A percentile compares a stretch with the other conserved stretches of the same genome.
These are phyloP conservation scores for Edaphochlamys debaryana DNA, from an alignment of 139 green algal species.

Conservation along the genomic window DNA sequence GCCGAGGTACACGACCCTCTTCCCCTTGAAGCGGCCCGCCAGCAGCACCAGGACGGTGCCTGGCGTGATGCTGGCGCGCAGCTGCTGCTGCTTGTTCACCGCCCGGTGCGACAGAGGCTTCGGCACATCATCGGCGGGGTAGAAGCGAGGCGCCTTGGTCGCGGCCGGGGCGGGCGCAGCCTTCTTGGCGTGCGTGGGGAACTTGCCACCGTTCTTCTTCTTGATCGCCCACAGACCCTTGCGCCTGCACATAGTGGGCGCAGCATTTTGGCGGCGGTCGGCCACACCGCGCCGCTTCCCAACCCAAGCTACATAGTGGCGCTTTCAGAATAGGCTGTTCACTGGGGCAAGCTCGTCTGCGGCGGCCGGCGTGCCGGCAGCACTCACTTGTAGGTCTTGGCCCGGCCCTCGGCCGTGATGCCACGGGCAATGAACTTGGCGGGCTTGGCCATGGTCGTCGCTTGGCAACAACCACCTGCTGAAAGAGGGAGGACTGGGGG, in stretches of 20 bases:
- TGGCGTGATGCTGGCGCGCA: slow-evolving; percentile 93
- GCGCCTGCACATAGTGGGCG: slow-evolving; percentile 2
- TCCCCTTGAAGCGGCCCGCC: slow-evolving; percentile 98
- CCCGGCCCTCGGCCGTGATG: slow-evolving; percentile 40
- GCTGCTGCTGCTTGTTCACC: slow-evolving; percentile 85
- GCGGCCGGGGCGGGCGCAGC: slow-evolving; percentile 52
- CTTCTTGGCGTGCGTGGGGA: slow-evolving; percentile 81
- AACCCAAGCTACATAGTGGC: background rate
- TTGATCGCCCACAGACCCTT: slow-evolving; percentile 92
- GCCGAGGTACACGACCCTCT: slow-evolving; percentile 96
- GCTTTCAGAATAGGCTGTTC: no score
- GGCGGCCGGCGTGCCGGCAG: no score
- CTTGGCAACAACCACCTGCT: slow-evolving; percentile 19
- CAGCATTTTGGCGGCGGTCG: slow-evolving; percentile 31
- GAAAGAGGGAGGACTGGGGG: background rate
- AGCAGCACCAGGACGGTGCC: slow-evolving; percentile 98
- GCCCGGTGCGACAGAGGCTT: slow-evolving; percentile 77
- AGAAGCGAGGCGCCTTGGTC: slow-evolving; percentile 86
- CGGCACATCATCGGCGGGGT: slow-evolving; percentile 92
- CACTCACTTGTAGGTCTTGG: slow-evolving; percentile 50
- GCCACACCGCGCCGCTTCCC: background rate
- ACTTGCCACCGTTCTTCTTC: slow-evolving; percentile 97
- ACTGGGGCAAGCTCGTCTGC: no score
- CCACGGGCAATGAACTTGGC: slow-evolving; percentile 44
- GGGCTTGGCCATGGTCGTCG: slow-evolving; percentile 43